Conservation (phyloP, 805 yeast species). For the Teunomyces kruisii region DNA sequence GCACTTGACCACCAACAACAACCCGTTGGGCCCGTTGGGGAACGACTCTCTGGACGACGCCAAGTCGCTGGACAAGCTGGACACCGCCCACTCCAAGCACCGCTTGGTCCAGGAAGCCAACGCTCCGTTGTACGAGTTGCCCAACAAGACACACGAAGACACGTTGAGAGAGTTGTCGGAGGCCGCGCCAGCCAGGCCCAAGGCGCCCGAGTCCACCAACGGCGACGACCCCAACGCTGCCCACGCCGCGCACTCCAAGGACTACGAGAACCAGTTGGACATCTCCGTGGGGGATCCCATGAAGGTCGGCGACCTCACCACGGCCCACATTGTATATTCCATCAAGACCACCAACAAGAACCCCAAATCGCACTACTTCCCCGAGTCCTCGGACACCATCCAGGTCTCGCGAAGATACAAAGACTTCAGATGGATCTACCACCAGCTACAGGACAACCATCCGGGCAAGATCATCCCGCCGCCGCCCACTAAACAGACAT, state of each 20-base stretch:
- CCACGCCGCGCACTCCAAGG: neutral
- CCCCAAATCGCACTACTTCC: constrained; percentile 10
- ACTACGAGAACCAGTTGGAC: constrained; percentile 40
- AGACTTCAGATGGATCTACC: constrained; percentile 93
- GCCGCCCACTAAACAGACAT: constrained; percentile 94
- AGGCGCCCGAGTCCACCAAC: neutral
- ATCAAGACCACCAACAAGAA: constrained; percentile 63
- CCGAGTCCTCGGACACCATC: constrained; percentile 8
- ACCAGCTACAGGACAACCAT: constrained; percentile 79
- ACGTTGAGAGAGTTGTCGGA: neutral
- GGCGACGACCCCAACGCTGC: neutral
- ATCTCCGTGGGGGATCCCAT: constrained; percentile 87
- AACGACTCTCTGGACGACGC: constrained; percentile 11
- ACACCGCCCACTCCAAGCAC: constrained; percentile 24
- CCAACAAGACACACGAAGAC: constrained; percentile 17
- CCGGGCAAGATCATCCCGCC: constrained; percentile 88
- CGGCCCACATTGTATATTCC: constrained; percentile 84
- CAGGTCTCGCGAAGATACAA: constrained; percentile 79
- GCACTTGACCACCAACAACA: constrained; percentile 22
- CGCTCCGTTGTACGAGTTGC: constrained; percentile 53
- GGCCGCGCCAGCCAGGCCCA: neutral
- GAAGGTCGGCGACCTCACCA: constrained; percentile 86
- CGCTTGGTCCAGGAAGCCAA: constrained; percentile 46
- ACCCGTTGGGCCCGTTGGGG: constrained; percentile 31
- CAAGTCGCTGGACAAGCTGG: constrained; percentile 14